phyloP scores from a whole-genome alignment of 176 grass and related monocot genomes.

The Oropetium thomaeum region DNA sequence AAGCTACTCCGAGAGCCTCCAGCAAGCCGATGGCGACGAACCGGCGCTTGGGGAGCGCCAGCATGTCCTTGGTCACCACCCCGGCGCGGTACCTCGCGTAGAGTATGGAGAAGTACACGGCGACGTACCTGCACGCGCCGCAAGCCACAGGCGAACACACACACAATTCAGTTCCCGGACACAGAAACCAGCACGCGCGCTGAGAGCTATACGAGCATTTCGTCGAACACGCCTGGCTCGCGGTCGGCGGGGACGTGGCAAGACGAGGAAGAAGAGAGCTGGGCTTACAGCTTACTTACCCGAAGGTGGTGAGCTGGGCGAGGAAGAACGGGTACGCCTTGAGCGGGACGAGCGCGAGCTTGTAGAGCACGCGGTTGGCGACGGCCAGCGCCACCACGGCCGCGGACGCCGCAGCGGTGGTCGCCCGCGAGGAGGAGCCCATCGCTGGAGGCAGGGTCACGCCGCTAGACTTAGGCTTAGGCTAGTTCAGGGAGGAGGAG shows the following conservation, averaged over 20 bases:
- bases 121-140: slow-evolving; percentile 50
- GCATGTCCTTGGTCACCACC: slow-evolving; percentile 72
- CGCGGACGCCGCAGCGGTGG: slow-evolving; percentile 31
- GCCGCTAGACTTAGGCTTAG: not conserved
- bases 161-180: not conserved
- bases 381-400: slow-evolving; percentile 55
- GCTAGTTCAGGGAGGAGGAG: not conserved
- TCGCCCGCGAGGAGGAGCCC: slow-evolving; percentile 35
- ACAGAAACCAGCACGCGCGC: not conserved
- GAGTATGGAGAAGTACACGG: slow-evolving; percentile 79
- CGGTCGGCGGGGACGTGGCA: not conserved
- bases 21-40: slow-evolving; percentile 68
- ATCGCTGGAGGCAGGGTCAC: slow-evolving; percentile 6
- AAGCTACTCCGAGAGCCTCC: slow-evolving; percentile 84
- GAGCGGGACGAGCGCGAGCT: slow-evolving; percentile 85
- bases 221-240: slow-evolving; percentile 35
- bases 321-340: slow-evolving; percentile 88
- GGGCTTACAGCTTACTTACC: slow-evolving; percentile 29
- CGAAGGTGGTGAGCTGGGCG: slow-evolving; percentile 86
- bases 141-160: not conserved
- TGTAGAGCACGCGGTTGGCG: slow-evolving; percentile 88
- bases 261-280: too few species aligned
- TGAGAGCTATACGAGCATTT: slow-evolving; percentile 6
- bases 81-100: slow-evolving; percentile 52
- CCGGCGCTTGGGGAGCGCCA: slow-evolving; percentile 12